phyloP scores from a whole-genome alignment of 805 yeast species.

The Saccharomycopsis microspora region DNA sequence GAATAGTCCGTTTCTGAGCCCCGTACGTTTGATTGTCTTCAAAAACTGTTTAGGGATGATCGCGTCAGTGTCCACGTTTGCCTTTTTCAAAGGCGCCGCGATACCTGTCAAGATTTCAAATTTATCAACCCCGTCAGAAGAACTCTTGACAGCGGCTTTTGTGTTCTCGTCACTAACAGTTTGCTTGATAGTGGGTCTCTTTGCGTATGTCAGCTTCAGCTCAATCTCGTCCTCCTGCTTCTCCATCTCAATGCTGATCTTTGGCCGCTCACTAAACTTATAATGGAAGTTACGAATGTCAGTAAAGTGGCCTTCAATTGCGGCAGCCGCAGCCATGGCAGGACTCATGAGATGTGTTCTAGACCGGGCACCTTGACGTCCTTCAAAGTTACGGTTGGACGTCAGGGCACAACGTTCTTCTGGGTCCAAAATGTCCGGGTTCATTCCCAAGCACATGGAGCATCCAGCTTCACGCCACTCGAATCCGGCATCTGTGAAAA shows the following conservation, averaged over 20 bases:
- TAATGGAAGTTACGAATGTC: conserved; percentile 80
- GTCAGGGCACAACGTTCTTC: conserved; percentile 98
- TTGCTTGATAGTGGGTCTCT: conserved; percentile 2
- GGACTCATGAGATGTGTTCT: conserved; percentile 98
- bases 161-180: conserved; percentile 46
- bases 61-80: conserved; percentile 97
- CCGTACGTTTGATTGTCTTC: conserved; percentile 96
- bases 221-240: conserved; percentile 16
- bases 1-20: conserved; percentile 78
- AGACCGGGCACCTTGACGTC: conserved; percentile 95
- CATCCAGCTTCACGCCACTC: conserved; percentile 99
- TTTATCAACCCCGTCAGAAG: conserved; percentile 22
- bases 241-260: conserved; percentile 30
- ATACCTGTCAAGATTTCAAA: conserved; percentile 70
- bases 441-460: conserved; percentile 99
- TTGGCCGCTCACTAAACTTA: conserved; percentile 38
- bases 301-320: conserved; percentile 77
- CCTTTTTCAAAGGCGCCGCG: conserved; percentile 90
- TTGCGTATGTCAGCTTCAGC: not conserved
- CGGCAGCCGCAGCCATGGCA: conserved; percentile 99
- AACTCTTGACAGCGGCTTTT: conserved; percentile 45
- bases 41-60: conserved; percentile 97
- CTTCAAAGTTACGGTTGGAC: conserved; percentile 96
- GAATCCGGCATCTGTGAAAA: conserved; percentile 86
- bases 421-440: conserved; percentile 92